Evolutionary conservation across 805 yeast species (phyloP).

Genomic region (Suhomyces tanzawaensis): DNA sequence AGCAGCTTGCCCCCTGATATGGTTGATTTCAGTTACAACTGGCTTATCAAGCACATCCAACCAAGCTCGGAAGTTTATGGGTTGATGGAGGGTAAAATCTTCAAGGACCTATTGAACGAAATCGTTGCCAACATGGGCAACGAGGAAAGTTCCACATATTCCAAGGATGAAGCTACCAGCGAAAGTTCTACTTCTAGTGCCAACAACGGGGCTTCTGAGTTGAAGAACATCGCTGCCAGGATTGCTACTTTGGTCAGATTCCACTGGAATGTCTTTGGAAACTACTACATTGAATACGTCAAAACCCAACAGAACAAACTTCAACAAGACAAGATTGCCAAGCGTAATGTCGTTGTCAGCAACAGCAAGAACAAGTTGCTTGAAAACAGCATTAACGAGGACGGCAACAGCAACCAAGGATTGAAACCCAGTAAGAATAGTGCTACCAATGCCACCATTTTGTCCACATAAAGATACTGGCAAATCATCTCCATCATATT

Average conservation of each 20-base stretch:
- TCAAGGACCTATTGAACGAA: slow-evolving; percentile 46
- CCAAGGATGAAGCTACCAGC: background rate
- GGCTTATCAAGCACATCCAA: slow-evolving; percentile 85
- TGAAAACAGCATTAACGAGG: slow-evolving; percentile 3
- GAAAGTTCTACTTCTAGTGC: slow-evolving; percentile 8
- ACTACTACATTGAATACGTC: slow-evolving; percentile 51
- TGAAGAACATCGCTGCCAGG: slow-evolving; percentile 56
- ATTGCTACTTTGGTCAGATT: slow-evolving; percentile 66
- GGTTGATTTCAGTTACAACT: slow-evolving; percentile 64
- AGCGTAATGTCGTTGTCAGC: slow-evolving; percentile 10
- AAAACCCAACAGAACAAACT: slow-evolving; percentile 16
- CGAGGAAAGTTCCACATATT: background rate
- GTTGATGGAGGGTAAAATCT: slow-evolving; percentile 66
- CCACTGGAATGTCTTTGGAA: slow-evolving; percentile 83
- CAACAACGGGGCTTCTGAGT: slow-evolving; percentile 38
- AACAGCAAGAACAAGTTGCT: slow-evolving; percentile 6
- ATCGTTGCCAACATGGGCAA: slow-evolving; percentile 21
- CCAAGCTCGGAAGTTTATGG: slow-evolving; percentile 77
- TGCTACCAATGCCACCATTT: slow-evolving; percentile 10
- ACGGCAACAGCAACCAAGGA: slow-evolving; percentile 8
- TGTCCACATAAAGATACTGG: slow-evolving; percentile 8
- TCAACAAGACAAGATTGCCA: slow-evolving; percentile 15
- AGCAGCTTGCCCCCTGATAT: slow-evolving; percentile 35
- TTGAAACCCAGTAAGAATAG: slow-evolving; percentile 5
- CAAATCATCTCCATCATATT: background rate